Percentiles rank a stretch among this genome's conserved stretches.
Evolutionary conservation across 2,329 filamentous ascomycete species (phyloP).

Genomic region (Arthrobotrys sphaeroides): DNA sequence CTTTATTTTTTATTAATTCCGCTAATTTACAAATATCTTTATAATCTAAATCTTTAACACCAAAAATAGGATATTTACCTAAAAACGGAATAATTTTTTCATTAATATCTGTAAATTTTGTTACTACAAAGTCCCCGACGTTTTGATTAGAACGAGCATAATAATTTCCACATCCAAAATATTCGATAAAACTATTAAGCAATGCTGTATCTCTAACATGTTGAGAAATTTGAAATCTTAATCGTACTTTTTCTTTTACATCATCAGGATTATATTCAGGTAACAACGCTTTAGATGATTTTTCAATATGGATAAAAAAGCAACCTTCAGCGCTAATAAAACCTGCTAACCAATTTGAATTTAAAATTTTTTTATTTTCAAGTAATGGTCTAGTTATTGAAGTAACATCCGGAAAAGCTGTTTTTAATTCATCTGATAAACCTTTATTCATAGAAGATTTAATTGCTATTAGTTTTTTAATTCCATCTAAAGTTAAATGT

Average conservation of each 20-base stretch:
- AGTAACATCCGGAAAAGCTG: neutral
- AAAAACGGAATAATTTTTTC: neutral
- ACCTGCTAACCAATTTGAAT: neutral
- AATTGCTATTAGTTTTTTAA: neutral
- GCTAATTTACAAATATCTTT: neutral
- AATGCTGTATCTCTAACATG: neutral
- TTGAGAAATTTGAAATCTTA: neutral
- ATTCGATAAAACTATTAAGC: neutral
- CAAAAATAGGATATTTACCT: neutral
- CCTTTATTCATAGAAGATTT: neutral
- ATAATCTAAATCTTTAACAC: conserved; percentile 6
- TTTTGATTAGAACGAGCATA: neutral
- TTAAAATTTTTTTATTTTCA: neutral
- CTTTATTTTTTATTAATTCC: neutral
- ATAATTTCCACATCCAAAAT: neutral
- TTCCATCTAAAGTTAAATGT: no score
- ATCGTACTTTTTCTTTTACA: neutral
- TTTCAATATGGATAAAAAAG: neutral
- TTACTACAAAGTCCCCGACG: neutral
- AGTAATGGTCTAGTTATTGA: neutral
- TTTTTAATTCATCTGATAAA: neutral
- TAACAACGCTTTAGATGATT: no score
- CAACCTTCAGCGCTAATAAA: neutral
- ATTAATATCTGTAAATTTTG: neutral
- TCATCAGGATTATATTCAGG: neutral